Evolutionary conservation across 2,329 filamentous ascomycete genomes (phyloP).

Genomic region (Pseudopithomyces chartarum): DNA sequence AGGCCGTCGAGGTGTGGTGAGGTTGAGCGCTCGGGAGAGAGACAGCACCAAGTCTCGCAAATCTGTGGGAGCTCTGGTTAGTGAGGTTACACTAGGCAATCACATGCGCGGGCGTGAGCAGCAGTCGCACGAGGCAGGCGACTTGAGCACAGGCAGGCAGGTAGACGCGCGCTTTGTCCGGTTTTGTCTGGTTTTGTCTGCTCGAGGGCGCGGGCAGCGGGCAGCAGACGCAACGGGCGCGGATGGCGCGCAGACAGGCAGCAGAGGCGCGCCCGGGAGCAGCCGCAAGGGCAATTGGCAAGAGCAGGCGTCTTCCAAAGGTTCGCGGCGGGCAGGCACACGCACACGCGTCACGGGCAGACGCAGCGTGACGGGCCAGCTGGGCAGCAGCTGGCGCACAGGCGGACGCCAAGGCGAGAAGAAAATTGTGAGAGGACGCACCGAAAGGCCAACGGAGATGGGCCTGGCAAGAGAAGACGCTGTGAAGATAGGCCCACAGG

Average conservation of each 20-base stretch:
- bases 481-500: not conserved
- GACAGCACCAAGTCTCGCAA: slow-evolving; percentile 30
- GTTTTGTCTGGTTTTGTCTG: too few species aligned
- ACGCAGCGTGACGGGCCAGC: slow-evolving; percentile 3
- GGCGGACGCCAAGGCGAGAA: slow-evolving; percentile 12
- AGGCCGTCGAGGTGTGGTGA: slow-evolving; percentile 30
- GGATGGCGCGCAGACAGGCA: not conserved
- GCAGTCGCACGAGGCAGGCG: slow-evolving; percentile 31
- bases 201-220: not conserved
- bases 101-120: slow-evolving; percentile 31
- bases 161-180: slow-evolving; percentile 12
- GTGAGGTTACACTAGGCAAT: slow-evolving; percentile 30
- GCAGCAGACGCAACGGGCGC: not conserved
- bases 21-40: slow-evolving; percentile 22
- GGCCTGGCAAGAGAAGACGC: not conserved
- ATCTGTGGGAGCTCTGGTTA: slow-evolving; percentile 35
- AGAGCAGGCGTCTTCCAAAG: not conserved
- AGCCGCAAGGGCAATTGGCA: not conserved
- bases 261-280: not conserved
- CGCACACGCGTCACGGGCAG: slow-evolving; percentile 1
- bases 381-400: not conserved
- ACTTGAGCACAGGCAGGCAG: slow-evolving; percentile 12
- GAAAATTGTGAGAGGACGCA: slow-evolving; percentile 13
- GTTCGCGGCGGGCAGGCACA: not conserved
- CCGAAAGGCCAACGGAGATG: not conserved